Percentiles rank a stretch among this genome's conserved stretches.
Conservation (phyloP, 768 basidiomycete genomes). For the Auricularia cornea region DNA sequence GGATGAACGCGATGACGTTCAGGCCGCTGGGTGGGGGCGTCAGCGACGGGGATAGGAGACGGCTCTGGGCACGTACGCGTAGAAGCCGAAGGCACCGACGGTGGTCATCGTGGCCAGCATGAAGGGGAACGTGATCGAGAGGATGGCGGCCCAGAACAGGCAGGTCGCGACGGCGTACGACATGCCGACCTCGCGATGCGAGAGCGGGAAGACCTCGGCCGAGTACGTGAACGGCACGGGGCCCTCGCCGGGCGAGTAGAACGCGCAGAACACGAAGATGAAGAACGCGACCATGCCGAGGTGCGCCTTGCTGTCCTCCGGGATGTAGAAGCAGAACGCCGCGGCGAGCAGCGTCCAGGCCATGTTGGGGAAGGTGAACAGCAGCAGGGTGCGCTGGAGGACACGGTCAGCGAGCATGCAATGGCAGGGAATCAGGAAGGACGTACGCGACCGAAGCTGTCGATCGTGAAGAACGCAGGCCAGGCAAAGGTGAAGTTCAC, state of each 20-base stretch:
- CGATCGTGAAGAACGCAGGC: conserved; percentile 47
- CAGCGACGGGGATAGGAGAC: neutral
- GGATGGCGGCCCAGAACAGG: conserved; percentile 46
- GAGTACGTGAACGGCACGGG: conserved; percentile 27
- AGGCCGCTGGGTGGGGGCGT: conserved; percentile 19
- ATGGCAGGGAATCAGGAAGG: conserved; percentile 26
- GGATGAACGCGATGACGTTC: conserved; percentile 40
- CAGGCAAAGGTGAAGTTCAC: conserved; percentile 60
- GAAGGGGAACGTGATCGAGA: conserved; percentile 52
- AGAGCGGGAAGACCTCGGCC: conserved; percentile 23
- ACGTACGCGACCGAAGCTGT: conserved; percentile 14
- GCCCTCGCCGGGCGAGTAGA: conserved; percentile 27
- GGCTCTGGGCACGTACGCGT: conserved; percentile 32
- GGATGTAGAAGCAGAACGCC: conserved; percentile 63
- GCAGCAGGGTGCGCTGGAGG: conserved; percentile 65
- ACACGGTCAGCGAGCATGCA: conserved; percentile 40
- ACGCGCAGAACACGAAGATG: conserved; percentile 31
- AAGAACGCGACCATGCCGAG: conserved; percentile 34
- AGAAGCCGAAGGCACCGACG: conserved; percentile 45
- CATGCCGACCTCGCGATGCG: conserved; percentile 29
- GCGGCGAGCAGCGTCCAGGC: conserved; percentile 62
- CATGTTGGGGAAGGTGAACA: conserved; percentile 80
- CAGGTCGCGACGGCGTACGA: conserved; percentile 47
- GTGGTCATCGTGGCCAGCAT: conserved; percentile 30
- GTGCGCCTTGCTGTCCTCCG: conserved; percentile 23